Conservation (phyloP, 2,329 filamentous ascomycete species). For the Fusarium sublunatum region DNA sequence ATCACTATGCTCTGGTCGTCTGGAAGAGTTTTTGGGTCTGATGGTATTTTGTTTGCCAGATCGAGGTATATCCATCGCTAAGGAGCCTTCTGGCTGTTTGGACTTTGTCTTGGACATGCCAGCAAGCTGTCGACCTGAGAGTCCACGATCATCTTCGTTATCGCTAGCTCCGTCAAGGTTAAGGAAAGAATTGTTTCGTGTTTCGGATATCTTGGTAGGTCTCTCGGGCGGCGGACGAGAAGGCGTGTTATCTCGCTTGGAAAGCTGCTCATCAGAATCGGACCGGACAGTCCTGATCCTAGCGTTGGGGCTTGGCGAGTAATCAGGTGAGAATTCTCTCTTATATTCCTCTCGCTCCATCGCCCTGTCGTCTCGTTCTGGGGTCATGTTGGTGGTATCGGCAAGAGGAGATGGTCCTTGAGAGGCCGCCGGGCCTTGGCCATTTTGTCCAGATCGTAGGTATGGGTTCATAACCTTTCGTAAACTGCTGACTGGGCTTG, state of each 20-base stretch:
- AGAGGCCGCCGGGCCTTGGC: slow-evolving; percentile 42
- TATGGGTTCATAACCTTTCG: slow-evolving; percentile 90
- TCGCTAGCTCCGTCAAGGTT: slow-evolving; percentile 62
- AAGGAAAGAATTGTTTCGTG: slow-evolving; percentile 62
- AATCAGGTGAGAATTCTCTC: slow-evolving; percentile 78
- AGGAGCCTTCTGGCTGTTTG: slow-evolving; percentile 19
- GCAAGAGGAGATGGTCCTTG: slow-evolving; percentile 44
- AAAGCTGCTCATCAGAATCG: slow-evolving; percentile 51
- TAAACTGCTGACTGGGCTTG: slow-evolving; percentile 81
- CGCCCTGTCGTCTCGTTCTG: slow-evolving; percentile 18
- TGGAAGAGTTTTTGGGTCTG: slow-evolving; percentile 44
- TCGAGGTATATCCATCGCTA: slow-evolving; percentile 23
- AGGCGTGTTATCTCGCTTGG: slow-evolving; percentile 49
- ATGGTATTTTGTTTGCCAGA: slow-evolving; percentile 45
- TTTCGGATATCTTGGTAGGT: slow-evolving; percentile 45
- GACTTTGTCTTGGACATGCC: slow-evolving; percentile 21
- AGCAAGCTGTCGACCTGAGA: slow-evolving; percentile 23
- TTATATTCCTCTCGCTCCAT: slow-evolving; percentile 52
- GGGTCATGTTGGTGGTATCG: slow-evolving; percentile 44
- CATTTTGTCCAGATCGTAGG: slow-evolving; percentile 58
- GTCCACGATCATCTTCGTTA: slow-evolving; percentile 54
- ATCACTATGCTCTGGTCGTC: slow-evolving; percentile 44
- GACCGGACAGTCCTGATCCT: slow-evolving; percentile 74
- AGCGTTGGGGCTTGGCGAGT: slow-evolving; percentile 77
- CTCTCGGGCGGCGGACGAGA: slow-evolving; percentile 50